These are phyloP conservation scores for Zygosaccharomyces sapae DNA, from an alignment of 1,139 yeast species.

Conservation along the genomic window DNA sequence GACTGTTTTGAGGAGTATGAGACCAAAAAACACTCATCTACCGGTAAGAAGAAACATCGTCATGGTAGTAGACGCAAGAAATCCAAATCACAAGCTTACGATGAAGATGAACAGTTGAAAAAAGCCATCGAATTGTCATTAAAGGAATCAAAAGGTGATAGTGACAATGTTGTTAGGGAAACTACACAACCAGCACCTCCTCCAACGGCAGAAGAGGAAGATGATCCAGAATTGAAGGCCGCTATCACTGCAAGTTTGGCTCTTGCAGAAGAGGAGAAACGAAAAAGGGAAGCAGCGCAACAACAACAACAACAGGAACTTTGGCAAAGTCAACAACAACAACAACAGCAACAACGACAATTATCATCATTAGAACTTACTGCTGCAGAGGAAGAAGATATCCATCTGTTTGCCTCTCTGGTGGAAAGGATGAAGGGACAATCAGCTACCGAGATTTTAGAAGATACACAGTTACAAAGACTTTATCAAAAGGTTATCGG, in stretches of 20 bases:
- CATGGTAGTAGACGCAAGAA: slow-evolving; percentile 20
- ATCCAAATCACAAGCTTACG: slow-evolving; percentile 24
- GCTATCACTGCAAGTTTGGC: slow-evolving; percentile 91
- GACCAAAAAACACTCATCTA: slow-evolving; percentile 33
- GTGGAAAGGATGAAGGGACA: slow-evolving; percentile 53
- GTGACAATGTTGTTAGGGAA: slow-evolving; percentile 28
- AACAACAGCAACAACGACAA: slow-evolving; percentile 12
- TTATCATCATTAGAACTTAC: slow-evolving; percentile 55
- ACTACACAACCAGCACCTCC: slow-evolving; percentile 14
- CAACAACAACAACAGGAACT: slow-evolving; percentile 11
- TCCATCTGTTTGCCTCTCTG: slow-evolving; percentile 64
- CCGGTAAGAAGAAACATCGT: slow-evolving; percentile 30
- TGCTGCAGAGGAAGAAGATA: slow-evolving; percentile 72
- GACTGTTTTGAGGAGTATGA: slow-evolving; percentile 66
- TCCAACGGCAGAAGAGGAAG: slow-evolving; percentile 49
- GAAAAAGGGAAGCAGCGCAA: slow-evolving; percentile 20
- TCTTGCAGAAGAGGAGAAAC: slow-evolving; percentile 53
- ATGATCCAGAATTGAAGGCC: slow-evolving; percentile 86
- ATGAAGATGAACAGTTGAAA: slow-evolving; percentile 69
- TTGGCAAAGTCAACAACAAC: slow-evolving; percentile 24
- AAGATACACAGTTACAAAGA: slow-evolving; percentile 59
- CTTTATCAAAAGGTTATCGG: slow-evolving; percentile 61
- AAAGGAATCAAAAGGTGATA: slow-evolving; percentile 44
- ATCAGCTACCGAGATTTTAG: slow-evolving; percentile 51
- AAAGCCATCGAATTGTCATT: slow-evolving; percentile 77